Percentiles rank a stretch among this genome's conserved stretches.
These are phyloP conservation scores for Camptophora hylomeconis DNA, from an alignment of 2,329 filamentous ascomycete species.

Conservation along the genomic window DNA sequence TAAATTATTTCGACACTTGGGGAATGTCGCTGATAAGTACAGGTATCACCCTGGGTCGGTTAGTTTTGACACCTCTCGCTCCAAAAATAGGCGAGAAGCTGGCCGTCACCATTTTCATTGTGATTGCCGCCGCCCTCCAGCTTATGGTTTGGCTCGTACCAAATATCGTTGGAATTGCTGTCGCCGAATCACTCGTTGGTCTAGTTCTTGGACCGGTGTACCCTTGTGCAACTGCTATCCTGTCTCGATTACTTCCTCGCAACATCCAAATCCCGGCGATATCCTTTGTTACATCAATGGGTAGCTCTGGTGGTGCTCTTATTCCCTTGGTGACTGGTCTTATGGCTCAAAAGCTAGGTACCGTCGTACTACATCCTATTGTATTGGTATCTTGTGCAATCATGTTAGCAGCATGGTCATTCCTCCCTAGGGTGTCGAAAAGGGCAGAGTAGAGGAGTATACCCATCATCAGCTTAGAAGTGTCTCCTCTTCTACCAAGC, in stretches of 20 bases:
- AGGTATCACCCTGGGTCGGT: conserved; percentile 64
- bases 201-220: conserved; percentile 68
- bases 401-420: conserved; percentile 41
- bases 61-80: conserved; percentile 54
- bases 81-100: conserved; percentile 56
- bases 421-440: conserved; percentile 38
- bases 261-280: conserved; percentile 28
- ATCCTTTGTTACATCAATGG: conserved; percentile 27
- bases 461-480: no score
- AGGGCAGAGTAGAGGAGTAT: conserved; percentile 29
- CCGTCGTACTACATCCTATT: conserved; percentile 40
- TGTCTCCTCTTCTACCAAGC: no score
- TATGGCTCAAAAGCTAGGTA: conserved; percentile 33
- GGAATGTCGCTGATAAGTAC: no score
- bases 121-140: conserved; percentile 54
- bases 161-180: conserved; percentile 58
- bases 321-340: conserved; percentile 37
- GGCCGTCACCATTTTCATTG: conserved; percentile 51
- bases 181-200: conserved; percentile 56
- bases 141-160: conserved; percentile 68
- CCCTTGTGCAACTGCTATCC: conserved; percentile 41
- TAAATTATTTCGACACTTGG: no score
- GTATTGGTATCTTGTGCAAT: conserved; percentile 41
- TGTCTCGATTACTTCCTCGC: conserved; percentile 21
- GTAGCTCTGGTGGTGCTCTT: conserved; percentile 29